Evolutionary conservation across 2,329 filamentous ascomycete genomes (phyloP), one percentile per base, ranked within the genome.

Genomic region (Fusarium mundagurra): DNA sequence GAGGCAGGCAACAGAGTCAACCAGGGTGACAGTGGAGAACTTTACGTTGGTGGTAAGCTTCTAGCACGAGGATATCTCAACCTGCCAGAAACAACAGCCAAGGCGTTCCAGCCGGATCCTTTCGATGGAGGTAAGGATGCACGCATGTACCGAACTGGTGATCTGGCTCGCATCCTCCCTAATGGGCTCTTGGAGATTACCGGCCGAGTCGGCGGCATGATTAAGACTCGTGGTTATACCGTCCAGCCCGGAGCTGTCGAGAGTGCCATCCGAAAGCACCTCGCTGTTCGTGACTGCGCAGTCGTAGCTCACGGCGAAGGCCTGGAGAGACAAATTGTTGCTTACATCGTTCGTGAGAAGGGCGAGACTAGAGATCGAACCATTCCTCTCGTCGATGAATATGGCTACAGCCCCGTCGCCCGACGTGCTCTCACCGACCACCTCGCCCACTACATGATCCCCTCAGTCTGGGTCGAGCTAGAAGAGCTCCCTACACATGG

Each of bases 381-480:
- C 1, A 82, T 85, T 8, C 85, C 94, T 6, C 88, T 92, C 53
- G 89, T 95, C 53, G 91, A 94, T 68, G 89, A 92, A 64, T 88
- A 90, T 34, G 93, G 92, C 10, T 92, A 93, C 81, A 94, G 93
- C 74, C 90, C 93, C 3, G 87, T 87, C 11, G 90, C 92, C 7
- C 88, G 93, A 53, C 89, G 90, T 63, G 87, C 88, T 22, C 86
- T 96, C 6, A 87, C 91, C 3, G 84, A 88, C 22, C 90, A 91
- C 71, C 86, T 96, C 36, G 93, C 93, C 3, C 92, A 94, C 71
- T 96, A 96, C 82, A 95, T 96, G 93, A 92, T 96, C 61, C 93
- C 93, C 0, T 87, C 92, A 2, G 82, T 95, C 7, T 96, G 93
- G 93, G 91, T 95, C 43, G 89, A 92, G 77, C 82, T 95, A 38